Conservation (phyloP, 768 basidiomycete species). For the Boletus patriciae region DNA sequence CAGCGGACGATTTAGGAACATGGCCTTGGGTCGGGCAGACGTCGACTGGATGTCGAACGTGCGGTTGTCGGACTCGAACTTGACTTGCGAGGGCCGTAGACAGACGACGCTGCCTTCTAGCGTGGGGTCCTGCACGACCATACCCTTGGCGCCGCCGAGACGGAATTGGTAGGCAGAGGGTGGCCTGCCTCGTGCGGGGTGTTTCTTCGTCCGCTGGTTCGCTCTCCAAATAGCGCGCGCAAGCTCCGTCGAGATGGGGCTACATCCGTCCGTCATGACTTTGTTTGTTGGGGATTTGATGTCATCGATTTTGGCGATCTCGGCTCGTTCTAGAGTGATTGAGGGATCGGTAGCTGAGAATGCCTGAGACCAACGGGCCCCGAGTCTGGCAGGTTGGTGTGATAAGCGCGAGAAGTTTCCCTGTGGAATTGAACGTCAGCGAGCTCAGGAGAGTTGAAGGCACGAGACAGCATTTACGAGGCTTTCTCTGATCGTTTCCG, state of each 20-base stretch:
- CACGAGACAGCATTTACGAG: slow-evolving; percentile 28
- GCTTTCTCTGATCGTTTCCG: slow-evolving; percentile 31
- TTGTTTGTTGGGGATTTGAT: slow-evolving; percentile 26
- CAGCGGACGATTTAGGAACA: slow-evolving; percentile 49
- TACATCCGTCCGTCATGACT: slow-evolving; percentile 54
- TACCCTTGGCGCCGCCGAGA: slow-evolving; percentile 48
- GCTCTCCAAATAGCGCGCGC: slow-evolving; percentile 37
- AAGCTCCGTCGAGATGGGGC: slow-evolving; percentile 43
- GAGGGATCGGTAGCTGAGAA: slow-evolving; percentile 54
- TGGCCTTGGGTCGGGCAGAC: slow-evolving; percentile 42
- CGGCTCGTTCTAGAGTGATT: slow-evolving; percentile 34
- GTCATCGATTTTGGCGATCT: slow-evolving; percentile 38
- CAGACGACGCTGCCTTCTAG: slow-evolving; percentile 37
- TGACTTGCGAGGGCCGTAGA: slow-evolving; percentile 47
- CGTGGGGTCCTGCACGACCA: slow-evolving; percentile 44
- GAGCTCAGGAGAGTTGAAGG: neutral
- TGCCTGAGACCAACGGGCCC: slow-evolving; percentile 54
- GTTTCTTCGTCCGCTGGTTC: slow-evolving; percentile 32
- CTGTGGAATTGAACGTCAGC: slow-evolving; percentile 23
- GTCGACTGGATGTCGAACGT: slow-evolving; percentile 50
- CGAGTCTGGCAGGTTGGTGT: slow-evolving; percentile 47
- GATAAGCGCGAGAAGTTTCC: slow-evolving; percentile 41
- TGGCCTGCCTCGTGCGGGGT: slow-evolving; percentile 11
- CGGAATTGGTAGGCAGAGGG: slow-evolving; percentile 49
- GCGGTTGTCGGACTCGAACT: slow-evolving; percentile 41